Conservation (phyloP, 257 asterid genomes). For the Gynochthodes officinalis region DNA sequence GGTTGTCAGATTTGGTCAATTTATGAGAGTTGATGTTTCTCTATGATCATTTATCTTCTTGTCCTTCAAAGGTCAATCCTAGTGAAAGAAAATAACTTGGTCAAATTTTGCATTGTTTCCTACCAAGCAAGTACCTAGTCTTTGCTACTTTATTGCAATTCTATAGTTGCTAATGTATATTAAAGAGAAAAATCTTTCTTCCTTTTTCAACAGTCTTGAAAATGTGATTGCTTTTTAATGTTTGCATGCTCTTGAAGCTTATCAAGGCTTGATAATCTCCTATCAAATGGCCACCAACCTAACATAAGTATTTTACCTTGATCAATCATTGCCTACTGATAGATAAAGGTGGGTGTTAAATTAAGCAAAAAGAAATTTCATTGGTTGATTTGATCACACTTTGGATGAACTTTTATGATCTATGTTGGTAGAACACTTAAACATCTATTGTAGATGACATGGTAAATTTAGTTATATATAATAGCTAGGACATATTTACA, state of each 20-base stretch:
- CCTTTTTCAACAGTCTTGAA: neutral
- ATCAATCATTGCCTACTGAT: neutral
- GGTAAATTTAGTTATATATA: neutral
- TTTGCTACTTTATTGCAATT: neutral
- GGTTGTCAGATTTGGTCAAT: neutral
- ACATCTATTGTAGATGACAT: neutral
- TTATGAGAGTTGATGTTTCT: neutral
- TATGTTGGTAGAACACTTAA: neutral
- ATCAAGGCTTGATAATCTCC: neutral
- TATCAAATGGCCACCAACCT: neutral
- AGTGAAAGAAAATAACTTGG: neutral
- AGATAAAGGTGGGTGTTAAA: neutral
- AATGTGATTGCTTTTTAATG: neutral
- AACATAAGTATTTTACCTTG: neutral
- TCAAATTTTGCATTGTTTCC: neutral
- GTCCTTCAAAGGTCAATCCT: neutral
- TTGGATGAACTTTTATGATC: neutral
- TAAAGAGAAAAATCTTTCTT: neutral
- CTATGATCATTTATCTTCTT: neutral
- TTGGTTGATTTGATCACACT: neutral
- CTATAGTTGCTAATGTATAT: neutral
- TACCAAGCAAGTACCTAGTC: neutral
- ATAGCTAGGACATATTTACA: neutral
- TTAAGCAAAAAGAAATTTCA: neutral
- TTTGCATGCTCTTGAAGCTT: slow-evolving; percentile 3